Evolutionary conservation across 2,329 filamentous ascomycete species (phyloP).

Genomic region (Hirsutella minnesotensis): DNA sequence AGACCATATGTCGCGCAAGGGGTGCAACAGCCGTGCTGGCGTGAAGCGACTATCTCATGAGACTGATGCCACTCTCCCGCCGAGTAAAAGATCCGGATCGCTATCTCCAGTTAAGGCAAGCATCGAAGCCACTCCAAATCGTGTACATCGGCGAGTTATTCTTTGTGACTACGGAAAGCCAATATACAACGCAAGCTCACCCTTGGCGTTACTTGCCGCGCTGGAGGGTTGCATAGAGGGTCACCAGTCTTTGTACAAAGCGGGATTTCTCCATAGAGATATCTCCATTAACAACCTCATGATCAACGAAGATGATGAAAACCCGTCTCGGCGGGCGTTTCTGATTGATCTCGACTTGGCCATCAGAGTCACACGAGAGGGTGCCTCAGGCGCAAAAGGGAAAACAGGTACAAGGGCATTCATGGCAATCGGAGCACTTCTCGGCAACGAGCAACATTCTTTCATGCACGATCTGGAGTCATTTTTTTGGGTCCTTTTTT

Average conservation of each 20-base stretch:
- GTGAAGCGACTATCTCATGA: background rate
- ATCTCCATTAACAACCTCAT: background rate
- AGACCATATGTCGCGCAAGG: background rate
- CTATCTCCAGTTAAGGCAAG: background rate
- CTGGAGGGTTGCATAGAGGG: background rate
- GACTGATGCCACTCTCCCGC: background rate
- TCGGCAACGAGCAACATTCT: conserved; percentile 25
- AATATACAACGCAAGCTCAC: background rate
- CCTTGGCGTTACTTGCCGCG: background rate
- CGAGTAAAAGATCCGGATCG: background rate
- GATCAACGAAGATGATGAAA: too few species aligned
- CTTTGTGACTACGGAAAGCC: background rate
- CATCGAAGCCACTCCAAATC: background rate
- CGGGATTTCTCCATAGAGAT: background rate
- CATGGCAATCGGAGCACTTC: conserved; percentile 30
- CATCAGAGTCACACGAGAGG: background rate
- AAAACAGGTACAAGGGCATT: conserved; percentile 29
- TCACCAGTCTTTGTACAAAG: background rate
- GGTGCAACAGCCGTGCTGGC: background rate
- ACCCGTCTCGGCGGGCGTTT: too few species aligned
- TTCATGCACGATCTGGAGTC: conserved; percentile 35
- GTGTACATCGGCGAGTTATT: background rate
- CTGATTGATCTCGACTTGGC: too few species aligned
- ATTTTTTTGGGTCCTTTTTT: conserved; percentile 35
- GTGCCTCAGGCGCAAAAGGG: background rate